phyloP scores from a whole-genome alignment of 2,329 filamentous ascomycete species.

The Botryotinia narcissicola region DNA sequence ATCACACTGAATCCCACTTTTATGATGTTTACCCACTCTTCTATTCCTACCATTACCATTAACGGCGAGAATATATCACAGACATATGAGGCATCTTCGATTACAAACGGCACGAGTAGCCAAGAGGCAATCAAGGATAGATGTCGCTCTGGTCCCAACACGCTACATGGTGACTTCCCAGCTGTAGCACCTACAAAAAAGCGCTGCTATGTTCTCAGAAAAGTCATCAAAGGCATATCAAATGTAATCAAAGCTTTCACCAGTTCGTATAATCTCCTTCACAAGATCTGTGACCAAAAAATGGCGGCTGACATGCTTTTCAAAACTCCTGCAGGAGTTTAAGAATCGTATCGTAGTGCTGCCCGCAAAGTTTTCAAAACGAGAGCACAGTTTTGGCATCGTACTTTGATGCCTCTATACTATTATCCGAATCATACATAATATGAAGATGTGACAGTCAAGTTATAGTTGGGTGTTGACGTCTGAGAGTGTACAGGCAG shows the following conservation, averaged over 20 bases:
- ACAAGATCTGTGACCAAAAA: too few species aligned
- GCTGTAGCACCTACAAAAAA: neutral
- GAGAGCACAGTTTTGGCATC: neutral
- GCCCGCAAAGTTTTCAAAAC: neutral
- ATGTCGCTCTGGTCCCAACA: too few species aligned
- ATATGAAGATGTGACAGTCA: neutral
- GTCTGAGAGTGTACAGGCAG: neutral
- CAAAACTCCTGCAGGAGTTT: neutral
- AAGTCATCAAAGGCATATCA: neutral
- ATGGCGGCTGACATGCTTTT: too few species aligned
- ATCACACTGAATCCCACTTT: neutral
- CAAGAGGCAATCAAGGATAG: neutral
- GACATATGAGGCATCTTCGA: neutral
- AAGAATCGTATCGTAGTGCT: neutral
- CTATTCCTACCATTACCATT: neutral
- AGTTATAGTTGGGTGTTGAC: neutral
- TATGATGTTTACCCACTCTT: neutral
- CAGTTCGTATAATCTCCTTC: neutral
- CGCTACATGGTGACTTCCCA: rapidly evolving
- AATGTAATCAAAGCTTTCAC: neutral
- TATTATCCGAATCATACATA: neutral
- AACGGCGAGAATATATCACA: too few species aligned
- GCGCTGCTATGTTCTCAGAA: neutral
- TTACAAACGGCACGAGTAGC: too few species aligned
- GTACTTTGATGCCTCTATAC: neutral